These are phyloP conservation scores for Salix viminalis DNA, from an alignment of 345 rosid species.

Conservation along the genomic window DNA sequence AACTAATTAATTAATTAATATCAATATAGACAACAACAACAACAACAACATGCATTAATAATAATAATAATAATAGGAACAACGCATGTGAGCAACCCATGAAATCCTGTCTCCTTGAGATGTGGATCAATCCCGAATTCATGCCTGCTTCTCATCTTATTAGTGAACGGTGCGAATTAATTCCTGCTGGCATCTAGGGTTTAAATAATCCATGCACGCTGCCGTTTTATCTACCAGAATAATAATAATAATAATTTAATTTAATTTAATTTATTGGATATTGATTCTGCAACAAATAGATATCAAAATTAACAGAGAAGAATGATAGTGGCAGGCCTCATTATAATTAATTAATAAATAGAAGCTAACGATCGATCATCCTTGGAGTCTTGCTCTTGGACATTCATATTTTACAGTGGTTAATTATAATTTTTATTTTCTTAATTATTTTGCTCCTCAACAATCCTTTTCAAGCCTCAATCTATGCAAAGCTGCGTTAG, in stretches of 20 bases:
- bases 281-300: not conserved
- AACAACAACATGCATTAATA: too few relatives aligned
- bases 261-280: too few relatives aligned
- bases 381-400: not conserved
- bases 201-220: too few relatives aligned
- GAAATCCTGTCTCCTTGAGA: not conserved
- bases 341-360: too few relatives aligned
- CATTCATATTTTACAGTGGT: not conserved
- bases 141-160: not conserved
- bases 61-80: too few relatives aligned
- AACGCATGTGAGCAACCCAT: slow-evolving; percentile 2
- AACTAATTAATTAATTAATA: too few relatives aligned
- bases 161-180: not conserved
- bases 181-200: not conserved
- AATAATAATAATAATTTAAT: too few relatives aligned
- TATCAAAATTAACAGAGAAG: not conserved
- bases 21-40: too few relatives aligned
- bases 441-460: too few relatives aligned
- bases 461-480: not conserved
- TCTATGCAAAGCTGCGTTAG: not conserved
- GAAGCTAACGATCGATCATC: not conserved
- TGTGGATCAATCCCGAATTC: not conserved
- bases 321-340: not conserved
- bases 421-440: too few relatives aligned
- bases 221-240: not conserved